These are phyloP conservation scores for Colletotrichum sublineola DNA, from an alignment of 2,329 filamentous ascomycete genomes.

Conservation along the genomic window DNA sequence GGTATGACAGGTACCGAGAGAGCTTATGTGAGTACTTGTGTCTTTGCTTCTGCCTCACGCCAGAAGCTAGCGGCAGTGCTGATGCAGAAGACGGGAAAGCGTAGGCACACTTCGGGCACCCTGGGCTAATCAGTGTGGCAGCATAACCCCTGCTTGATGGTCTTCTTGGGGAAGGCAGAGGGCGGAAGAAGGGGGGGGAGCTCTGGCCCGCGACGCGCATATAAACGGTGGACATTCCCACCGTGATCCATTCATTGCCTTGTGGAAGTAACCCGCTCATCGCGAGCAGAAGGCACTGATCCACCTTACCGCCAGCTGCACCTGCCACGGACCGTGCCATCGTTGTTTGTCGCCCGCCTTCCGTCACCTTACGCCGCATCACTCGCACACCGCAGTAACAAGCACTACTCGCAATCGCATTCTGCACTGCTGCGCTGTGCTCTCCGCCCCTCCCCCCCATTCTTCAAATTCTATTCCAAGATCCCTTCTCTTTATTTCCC, in stretches of 20 bases:
- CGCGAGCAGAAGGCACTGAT: slow-evolving; percentile 14
- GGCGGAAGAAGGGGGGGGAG: slow-evolving; percentile 26
- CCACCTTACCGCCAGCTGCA: slow-evolving; percentile 29
- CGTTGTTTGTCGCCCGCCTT: neutral
- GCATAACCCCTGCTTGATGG: slow-evolving; percentile 29
- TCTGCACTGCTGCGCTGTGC: neutral
- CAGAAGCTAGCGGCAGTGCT: slow-evolving; percentile 25
- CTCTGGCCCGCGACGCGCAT: slow-evolving; percentile 55
- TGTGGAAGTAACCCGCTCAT: slow-evolving; percentile 31
- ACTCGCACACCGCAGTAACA: neutral
- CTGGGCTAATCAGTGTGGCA: slow-evolving; percentile 32
- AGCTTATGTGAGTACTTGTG: slow-evolving; percentile 1
- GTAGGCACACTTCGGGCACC: slow-evolving; percentile 19
- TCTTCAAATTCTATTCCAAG: slow-evolving; percentile 1
- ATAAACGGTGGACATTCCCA: slow-evolving; percentile 64
- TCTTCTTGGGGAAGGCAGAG: slow-evolving; percentile 25
- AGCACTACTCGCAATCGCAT: neutral
- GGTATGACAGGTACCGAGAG: neutral
- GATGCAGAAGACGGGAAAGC: slow-evolving; percentile 37
- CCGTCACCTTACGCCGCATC: slow-evolving; percentile 3
- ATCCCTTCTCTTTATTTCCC: neutral
- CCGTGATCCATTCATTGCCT: slow-evolving; percentile 44
- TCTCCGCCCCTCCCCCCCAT: neutral
- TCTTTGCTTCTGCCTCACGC: slow-evolving; percentile 9
- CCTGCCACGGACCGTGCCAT: slow-evolving; percentile 18